A percentile compares a stretch with the other conserved stretches of the same genome.
Evolutionary conservation across 352 stramenopile genomes (phyloP).

Genomic region (Phytophthora aleatoria): DNA sequence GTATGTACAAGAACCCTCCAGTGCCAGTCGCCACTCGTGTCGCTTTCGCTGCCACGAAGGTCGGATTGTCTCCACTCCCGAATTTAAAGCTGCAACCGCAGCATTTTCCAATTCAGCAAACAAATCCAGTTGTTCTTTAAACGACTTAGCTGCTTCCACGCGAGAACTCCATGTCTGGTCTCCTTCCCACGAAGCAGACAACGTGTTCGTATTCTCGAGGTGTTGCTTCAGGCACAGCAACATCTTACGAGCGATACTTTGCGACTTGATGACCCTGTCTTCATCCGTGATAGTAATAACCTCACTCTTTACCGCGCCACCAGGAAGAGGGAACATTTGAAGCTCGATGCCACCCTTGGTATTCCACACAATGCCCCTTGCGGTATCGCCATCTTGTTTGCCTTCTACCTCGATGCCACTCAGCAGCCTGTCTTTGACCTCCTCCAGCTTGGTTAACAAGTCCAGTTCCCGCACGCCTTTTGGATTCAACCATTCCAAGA

Average conservation of each 20-base stretch:
- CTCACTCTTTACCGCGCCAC: conserved; percentile 49
- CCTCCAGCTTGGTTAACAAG: conserved; percentile 58
- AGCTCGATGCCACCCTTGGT: conserved; percentile 49
- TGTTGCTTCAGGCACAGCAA: conserved; percentile 64
- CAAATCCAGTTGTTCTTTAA: conserved; percentile 46
- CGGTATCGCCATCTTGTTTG: conserved; percentile 23
- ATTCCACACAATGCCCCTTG: conserved; percentile 28
- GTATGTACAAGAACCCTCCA: conserved; percentile 71
- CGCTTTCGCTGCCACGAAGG: conserved; percentile 79
- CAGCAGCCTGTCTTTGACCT: conserved; percentile 49
- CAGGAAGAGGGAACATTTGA: conserved; percentile 73
- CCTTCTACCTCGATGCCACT: conserved; percentile 30
- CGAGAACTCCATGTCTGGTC: conserved; percentile 47
- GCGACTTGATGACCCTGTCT: conserved; percentile 47
- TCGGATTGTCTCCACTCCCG: conserved; percentile 61
- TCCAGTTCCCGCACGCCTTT: conserved; percentile 74
- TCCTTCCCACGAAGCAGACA: conserved; percentile 53
- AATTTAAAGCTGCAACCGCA: conserved; percentile 43
- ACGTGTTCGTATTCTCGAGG: conserved; percentile 56
- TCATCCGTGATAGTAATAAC: conserved; percentile 51
- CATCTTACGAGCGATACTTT: conserved; percentile 61
- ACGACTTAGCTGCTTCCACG: conserved; percentile 37
- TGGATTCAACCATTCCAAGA: conserved; percentile 77
- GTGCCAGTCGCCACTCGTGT: conserved; percentile 69
- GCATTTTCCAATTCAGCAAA: conserved; percentile 66